A percentile compares a stretch with the other conserved stretches of the same genome.
phyloP scores from a whole-genome alignment of 768 basidiomycete species.

The Crepidotus variabilis region DNA sequence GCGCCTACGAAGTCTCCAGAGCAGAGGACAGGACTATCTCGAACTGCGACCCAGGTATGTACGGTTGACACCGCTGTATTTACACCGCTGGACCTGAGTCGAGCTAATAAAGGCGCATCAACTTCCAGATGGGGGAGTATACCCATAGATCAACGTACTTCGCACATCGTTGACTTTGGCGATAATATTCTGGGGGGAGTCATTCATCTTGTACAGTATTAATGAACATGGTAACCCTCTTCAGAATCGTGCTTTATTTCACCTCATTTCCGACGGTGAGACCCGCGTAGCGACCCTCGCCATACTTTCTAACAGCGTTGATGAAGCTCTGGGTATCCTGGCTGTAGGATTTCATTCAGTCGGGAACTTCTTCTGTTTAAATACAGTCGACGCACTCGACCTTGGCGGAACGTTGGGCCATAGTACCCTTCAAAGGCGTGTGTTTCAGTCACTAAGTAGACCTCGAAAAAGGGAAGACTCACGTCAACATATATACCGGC shows the following conservation, averaged over 20 bases:
- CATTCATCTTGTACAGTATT: constrained; percentile 19
- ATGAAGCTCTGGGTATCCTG: constrained; percentile 34
- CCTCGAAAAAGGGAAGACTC: not conserved
- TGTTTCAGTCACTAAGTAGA: not conserved
- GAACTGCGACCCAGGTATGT: constrained; percentile 32
- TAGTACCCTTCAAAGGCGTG: constrained; percentile 21
- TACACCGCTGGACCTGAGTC: constrained; percentile 28
- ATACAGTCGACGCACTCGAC: constrained; percentile 22
- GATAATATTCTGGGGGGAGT: constrained; percentile 28
- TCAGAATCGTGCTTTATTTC: not conserved
- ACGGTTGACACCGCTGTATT: constrained; percentile 33
- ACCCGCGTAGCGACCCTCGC: constrained; percentile 29
- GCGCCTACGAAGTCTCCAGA: constrained; percentile 35
- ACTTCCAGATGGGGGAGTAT: not conserved
- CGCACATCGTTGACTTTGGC: constrained; percentile 31
- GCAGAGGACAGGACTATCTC: constrained; percentile 28
- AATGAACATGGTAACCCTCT: not conserved
- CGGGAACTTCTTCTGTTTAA: not conserved
- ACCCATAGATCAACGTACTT: constrained; percentile 17
- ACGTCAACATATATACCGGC: constrained; percentile 34
- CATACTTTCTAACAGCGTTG: constrained; percentile 29
- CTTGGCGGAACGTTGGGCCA: constrained; percentile 18
- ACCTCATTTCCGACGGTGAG: constrained; percentile 39
- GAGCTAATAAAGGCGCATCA: constrained; percentile 16
- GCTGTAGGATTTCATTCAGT: constrained; percentile 14